Evolutionary conservation across 306 rosid species (phyloP).

Genomic region (Malus domestica): ASM211411v1 NC_041793.1:24585501-24586000

Average conservation of each 20-base stretch:
- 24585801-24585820: no score
- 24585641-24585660: background rate
- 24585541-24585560: background rate
- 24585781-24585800: background rate
- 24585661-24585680: background rate
- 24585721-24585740: background rate
- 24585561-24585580: background rate
- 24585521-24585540: background rate
- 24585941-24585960: no score
- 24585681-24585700: background rate
- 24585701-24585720: background rate
- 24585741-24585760: background rate
- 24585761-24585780: background rate
- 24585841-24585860: no score
- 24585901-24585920: no score
- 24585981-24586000: background rate
- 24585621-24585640: background rate
- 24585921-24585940: no score
- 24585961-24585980: no score
- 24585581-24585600: background rate
- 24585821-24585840: no score
- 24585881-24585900: no score
- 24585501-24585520: background rate
- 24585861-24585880: no score
- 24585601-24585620: background rate